A percentile compares a stretch with the other conserved stretches of the same genome.
Conservation (phyloP, 148 eudicot genomes). For the Polygonum maritimum region DNA sequence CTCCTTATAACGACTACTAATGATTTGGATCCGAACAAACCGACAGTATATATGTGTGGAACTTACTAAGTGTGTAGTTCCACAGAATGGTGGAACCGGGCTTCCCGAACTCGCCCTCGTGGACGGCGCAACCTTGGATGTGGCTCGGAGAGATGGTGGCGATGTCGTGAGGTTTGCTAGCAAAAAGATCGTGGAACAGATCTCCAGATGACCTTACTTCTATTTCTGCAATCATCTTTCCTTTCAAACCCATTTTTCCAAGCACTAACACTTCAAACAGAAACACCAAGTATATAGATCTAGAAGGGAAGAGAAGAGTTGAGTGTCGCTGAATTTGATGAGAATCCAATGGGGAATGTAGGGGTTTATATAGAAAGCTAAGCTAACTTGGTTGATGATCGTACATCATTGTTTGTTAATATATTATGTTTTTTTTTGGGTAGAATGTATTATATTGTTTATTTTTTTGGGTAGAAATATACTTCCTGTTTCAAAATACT, state of each 20-base stretch:
- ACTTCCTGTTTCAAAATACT: no score
- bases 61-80: constrained; percentile 19
- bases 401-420: no score
- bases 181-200: constrained; percentile 16
- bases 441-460: no score
- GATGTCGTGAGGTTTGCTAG: constrained; percentile 11
- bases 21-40: not conserved
- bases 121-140: constrained; percentile 17
- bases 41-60: not conserved
- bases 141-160: constrained; percentile 4
- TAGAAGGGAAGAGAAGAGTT: not conserved
- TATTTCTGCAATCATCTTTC: constrained; percentile 3
- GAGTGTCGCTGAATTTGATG: not conserved
- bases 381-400: no score
- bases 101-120: constrained; percentile 19
- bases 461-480: no score
- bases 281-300: no score
- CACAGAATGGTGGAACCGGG: constrained; percentile 16
- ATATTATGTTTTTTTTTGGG: no score
- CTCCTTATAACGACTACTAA: not conserved
- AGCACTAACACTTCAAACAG: not conserved
- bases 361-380: not conserved
- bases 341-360: not conserved
- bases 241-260: constrained; percentile 7
- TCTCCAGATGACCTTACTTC: constrained; percentile 9